Conservation (phyloP, 495 filamentous ascomycete species). For the Podospora appendiculata region DNA sequence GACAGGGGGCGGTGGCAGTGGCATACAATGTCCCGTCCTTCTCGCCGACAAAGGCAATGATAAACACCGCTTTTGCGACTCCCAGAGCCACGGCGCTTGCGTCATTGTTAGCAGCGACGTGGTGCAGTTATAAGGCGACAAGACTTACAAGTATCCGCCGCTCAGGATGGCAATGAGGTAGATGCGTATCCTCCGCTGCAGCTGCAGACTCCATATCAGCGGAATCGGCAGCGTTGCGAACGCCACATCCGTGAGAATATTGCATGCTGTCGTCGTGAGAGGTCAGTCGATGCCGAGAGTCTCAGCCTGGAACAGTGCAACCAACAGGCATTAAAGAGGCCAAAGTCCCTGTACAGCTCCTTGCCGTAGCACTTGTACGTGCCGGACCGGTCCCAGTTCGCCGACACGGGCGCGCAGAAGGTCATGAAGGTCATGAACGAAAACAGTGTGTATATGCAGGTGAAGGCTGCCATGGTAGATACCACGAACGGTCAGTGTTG, state of each 20-base stretch:
- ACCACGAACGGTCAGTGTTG: not conserved
- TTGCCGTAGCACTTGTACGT: conserved; percentile 22
- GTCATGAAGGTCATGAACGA: conserved; percentile 28
- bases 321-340: conserved; percentile 29
- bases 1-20: not conserved
- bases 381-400: conserved; percentile 22
- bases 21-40: conserved; percentile 18
- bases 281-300: not conserved
- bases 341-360: conserved; percentile 27
- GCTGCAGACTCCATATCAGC: conserved; percentile 36
- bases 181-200: conserved; percentile 28
- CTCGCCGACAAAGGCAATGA: conserved; percentile 20
- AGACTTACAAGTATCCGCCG: conserved; percentile 34
- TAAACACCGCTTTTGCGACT: conserved; percentile 19
- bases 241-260: conserved; percentile 38
- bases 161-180: conserved; percentile 37
- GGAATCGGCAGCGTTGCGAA: conserved; percentile 39
- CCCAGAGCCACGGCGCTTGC: conserved; percentile 20
- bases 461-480: conserved; percentile 19
- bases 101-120: not conserved
- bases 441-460: conserved; percentile 24
- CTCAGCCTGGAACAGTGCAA: not conserved
- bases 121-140: not conserved
- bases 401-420: conserved; percentile 25
- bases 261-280: conserved; percentile 19